Evolutionary conservation across 2,329 filamentous ascomycete genomes (phyloP).

Genomic region (Fusarium incarnatum): DNA sequence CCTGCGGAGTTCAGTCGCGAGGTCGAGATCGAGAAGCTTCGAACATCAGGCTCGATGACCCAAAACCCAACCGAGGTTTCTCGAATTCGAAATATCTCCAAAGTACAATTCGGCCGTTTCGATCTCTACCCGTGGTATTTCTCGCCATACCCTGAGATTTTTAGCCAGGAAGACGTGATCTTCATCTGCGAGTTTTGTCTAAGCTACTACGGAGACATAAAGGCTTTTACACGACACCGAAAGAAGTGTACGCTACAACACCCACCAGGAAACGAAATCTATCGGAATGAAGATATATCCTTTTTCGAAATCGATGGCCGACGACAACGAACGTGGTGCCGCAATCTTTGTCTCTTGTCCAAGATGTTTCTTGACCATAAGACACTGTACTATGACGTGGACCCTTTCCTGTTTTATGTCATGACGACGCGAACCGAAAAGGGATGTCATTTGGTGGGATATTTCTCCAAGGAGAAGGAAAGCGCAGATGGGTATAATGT

Average conservation of each 20-base stretch:
- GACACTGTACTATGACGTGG: constrained; percentile 99
- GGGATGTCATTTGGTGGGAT: constrained; percentile 97
- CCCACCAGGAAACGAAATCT: constrained; percentile 97
- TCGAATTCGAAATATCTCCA: constrained; percentile 92
- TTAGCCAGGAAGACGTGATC: constrained; percentile 88
- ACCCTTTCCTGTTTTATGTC: constrained; percentile 98
- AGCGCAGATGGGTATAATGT: constrained; percentile 97
- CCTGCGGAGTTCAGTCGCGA: constrained; percentile 76
- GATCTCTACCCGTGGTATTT: constrained; percentile 99
- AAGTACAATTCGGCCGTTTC: constrained; percentile 91
- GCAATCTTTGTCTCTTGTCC: constrained; percentile 91
- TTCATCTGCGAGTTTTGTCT: constrained; percentile 99
- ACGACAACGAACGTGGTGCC: constrained; percentile 94
- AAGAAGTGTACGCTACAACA: constrained; percentile 91
- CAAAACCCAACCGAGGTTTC: constrained; percentile 98
- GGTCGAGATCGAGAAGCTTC: constrained; percentile 95
- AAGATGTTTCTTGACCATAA: constrained; percentile 99
- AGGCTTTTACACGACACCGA: constrained; percentile 86
- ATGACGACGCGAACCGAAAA: constrained; percentile 92
- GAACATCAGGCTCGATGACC: constrained; percentile 96
- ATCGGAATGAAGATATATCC: constrained; percentile 91
- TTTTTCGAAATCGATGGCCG: constrained; percentile 98
- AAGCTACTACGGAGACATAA: constrained; percentile 85
- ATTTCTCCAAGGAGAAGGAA: constrained; percentile 99
- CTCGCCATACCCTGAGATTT: constrained; percentile 92